Conservation (phyloP, 768 basidiomycete species). For the Suillus placidus region DNA sequence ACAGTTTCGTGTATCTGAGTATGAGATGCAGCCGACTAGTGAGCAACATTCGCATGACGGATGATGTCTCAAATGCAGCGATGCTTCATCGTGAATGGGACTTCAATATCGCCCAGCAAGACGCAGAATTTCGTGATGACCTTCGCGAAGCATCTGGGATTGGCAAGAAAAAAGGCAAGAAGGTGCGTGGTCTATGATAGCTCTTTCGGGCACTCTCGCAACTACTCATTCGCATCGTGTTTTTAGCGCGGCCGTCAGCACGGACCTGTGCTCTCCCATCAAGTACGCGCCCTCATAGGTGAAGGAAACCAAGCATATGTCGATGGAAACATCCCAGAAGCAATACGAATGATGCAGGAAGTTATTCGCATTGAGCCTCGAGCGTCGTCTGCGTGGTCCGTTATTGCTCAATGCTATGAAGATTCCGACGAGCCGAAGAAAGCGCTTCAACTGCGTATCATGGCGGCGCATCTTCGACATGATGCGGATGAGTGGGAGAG, state of each 20-base stretch:
- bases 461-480: constrained; percentile 86
- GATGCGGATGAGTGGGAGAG: constrained; percentile 89
- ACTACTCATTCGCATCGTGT: constrained; percentile 4
- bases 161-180: constrained; percentile 51
- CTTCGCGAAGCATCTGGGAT: constrained; percentile 75
- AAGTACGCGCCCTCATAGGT: constrained; percentile 76
- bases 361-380: constrained; percentile 93
- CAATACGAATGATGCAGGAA: constrained; percentile 83
- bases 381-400: constrained; percentile 82
- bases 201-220: not conserved
- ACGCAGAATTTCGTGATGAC: constrained; percentile 73
- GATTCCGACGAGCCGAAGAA: constrained; percentile 70
- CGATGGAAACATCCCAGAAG: constrained; percentile 62
- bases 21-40: constrained; percentile 59
- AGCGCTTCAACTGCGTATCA: constrained; percentile 80
- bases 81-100: constrained; percentile 74
- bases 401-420: constrained; percentile 81
- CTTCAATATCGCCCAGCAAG: constrained; percentile 65
- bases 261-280: constrained; percentile 65
- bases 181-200: constrained; percentile 36
- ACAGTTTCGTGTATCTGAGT: not conserved
- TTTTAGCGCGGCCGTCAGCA: constrained; percentile 45
- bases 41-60: constrained; percentile 59
- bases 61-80: constrained; percentile 45
- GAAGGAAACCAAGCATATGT: constrained; percentile 89